These are phyloP conservation scores for Eutrema heterophyllum DNA, from an alignment of 345 rosid species.

Conservation along the genomic window DNA sequence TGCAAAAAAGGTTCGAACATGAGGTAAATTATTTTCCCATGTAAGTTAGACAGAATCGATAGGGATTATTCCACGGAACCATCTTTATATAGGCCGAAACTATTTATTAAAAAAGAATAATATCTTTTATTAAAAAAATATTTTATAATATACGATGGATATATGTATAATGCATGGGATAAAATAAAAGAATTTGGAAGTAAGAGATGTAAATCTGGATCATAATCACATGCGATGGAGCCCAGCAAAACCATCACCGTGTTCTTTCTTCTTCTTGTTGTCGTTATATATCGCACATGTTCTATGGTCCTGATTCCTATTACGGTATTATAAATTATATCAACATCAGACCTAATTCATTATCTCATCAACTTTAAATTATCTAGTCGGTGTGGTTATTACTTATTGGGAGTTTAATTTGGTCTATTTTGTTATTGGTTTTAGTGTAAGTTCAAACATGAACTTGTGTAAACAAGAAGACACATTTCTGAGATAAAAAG, in stretches of 20 bases:
- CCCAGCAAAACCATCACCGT: not conserved
- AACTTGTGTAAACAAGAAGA: not conserved
- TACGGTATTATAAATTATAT: not conserved
- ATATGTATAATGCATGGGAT: not conserved
- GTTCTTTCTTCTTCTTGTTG: constrained; percentile 1
- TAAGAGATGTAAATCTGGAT: constrained; percentile 14
- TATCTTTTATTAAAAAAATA: too few species aligned
- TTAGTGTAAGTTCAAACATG: not conserved
- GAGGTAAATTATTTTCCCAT: too few species aligned
- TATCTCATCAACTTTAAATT: not conserved
- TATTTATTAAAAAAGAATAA: not conserved
- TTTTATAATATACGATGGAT: not conserved
- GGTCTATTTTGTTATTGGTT: not conserved
- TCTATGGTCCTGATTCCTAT: not conserved
- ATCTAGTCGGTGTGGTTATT: not conserved
- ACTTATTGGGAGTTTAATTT: not conserved
- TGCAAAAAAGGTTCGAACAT: too few species aligned
- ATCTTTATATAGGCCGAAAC: too few species aligned
- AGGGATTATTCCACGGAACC: too few species aligned
- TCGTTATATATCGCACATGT: constrained; percentile 30
- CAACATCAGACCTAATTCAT: constrained; percentile 19
- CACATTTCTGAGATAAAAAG: too few species aligned
- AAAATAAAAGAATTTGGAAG: not conserved
- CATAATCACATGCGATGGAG: constrained; percentile 31
- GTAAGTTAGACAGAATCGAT: too few species aligned